Base-by-base conservation (phyloP, 148 eudicot genomes). In the Amaranthus cruentus region DNA sequence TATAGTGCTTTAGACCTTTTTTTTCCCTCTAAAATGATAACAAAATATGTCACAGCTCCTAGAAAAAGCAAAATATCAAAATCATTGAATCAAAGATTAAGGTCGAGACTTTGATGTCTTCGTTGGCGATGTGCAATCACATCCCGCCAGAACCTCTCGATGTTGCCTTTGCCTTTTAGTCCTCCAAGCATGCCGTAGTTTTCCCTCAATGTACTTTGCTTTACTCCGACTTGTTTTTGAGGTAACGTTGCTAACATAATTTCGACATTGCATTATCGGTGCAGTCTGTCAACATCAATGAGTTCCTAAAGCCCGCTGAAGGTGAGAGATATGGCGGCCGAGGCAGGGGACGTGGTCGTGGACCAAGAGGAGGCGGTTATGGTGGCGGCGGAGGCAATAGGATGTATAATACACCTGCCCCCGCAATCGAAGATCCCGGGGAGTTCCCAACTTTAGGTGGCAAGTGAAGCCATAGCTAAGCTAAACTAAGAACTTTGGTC, bases 291-390 rank as follows among this genome's bases (percentile, higher is more conserved):
- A 94, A 96, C 89, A 94, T 94, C 28, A 91, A 89, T 57, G 91
- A 94, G 81, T 94, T 94, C 76, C 78, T 94, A 84, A 94, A 94
- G 85, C 97, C 97, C 43, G 86, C 90, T 60, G 96, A 90, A 9
- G 98, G 97, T 44, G 97, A 90, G 74, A 82, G 71, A 68, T 83
- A 76, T 47, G 83, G 93, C 55, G 97, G 95, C 1, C 93, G 97
- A 44, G 88, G 90, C 6, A 83, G 91, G 56, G 96, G 97, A 3
- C 87, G 97, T 6, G 92, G 97, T 7, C 82, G 83, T 47, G 95
- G 89, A 11, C 69, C 91, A 69, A 88, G 90, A 73, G 76, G 83
- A 3, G 84, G 87, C 55, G 84, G 85, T 12, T 82, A 76, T 50
- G 71, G 77, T 50, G 71, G 77, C 15, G 91, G 86, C 9, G 90